Conservation (phyloP, 805 yeast genomes). For the Spathaspora boniae region DNA sequence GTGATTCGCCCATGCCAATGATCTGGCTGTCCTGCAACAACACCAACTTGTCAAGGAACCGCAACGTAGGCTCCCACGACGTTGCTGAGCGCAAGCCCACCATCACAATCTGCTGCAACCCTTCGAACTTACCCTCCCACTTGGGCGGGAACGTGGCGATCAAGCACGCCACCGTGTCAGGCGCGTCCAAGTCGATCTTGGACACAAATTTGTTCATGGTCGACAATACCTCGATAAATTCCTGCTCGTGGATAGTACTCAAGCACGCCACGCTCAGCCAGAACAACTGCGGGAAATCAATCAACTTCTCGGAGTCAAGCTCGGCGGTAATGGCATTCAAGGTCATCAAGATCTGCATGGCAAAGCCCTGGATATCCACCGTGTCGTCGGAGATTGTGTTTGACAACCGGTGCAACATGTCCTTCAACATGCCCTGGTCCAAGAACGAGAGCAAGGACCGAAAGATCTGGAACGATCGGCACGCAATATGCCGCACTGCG, state of each 20-base stretch:
- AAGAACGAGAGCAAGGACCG: constrained; percentile 76
- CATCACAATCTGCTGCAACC: constrained; percentile 74
- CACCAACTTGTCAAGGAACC: constrained; percentile 69
- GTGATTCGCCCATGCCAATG: constrained; percentile 65
- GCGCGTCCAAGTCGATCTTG: constrained; percentile 81
- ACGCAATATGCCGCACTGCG: constrained; percentile 94
- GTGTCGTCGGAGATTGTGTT: constrained; percentile 90
- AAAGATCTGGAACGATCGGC: constrained; percentile 92
- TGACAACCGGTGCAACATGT: constrained; percentile 88
- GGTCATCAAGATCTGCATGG: constrained; percentile 97
- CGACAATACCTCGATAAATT: constrained; percentile 82
- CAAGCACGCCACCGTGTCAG: constrained; percentile 78
- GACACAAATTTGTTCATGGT: constrained; percentile 78
- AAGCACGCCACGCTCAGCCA: constrained; percentile 95
- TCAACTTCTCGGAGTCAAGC: constrained; percentile 69
- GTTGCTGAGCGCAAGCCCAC: constrained; percentile 80
- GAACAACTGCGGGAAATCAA: constrained; percentile 87
- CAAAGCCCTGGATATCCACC: constrained; percentile 89
- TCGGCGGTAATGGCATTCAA: constrained; percentile 89
- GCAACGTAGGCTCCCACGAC: constrained; percentile 74
- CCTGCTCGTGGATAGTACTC: constrained; percentile 87
- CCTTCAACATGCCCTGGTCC: constrained; percentile 86
- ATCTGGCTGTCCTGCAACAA: constrained; percentile 67
- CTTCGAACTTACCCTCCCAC: constrained; percentile 94
- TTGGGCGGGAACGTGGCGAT: constrained; percentile 86